phyloP scores from a whole-genome alignment of 2,329 filamentous ascomycete genomes.

The Pyrenochaeta sp. region DNA sequence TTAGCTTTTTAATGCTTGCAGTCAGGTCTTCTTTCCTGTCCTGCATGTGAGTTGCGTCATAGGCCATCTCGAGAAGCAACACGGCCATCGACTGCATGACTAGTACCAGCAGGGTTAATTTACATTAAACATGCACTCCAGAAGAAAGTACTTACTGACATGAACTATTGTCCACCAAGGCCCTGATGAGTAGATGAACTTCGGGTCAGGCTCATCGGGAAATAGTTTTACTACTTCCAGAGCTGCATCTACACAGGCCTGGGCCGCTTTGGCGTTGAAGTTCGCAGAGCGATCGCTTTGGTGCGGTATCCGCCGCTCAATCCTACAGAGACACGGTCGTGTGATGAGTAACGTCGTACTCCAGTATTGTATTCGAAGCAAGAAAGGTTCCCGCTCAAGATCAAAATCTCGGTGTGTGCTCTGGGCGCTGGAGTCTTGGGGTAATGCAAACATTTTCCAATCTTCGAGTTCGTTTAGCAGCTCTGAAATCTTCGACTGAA shows the following conservation, averaged over 20 bases:
- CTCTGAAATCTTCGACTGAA: conserved; percentile 42
- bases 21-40: conserved; percentile 34
- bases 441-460: conserved; percentile 39
- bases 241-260: conserved; percentile 46
- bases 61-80: conserved; percentile 49
- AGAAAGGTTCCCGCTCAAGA: conserved; percentile 19
- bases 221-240: conserved; percentile 42
- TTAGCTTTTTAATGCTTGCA: conserved; percentile 41
- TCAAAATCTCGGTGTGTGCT: conserved; percentile 8
- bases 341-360: conserved; percentile 48
- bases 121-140: no score
- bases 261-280: conserved; percentile 44
- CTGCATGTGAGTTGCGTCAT: conserved; percentile 36
- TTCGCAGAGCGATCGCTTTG: conserved; percentile 35
- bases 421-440: conserved; percentile 18
- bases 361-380: conserved; percentile 40
- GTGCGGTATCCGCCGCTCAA: conserved; percentile 41
- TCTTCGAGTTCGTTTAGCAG: conserved; percentile 41
- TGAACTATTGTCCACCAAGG: conserved; percentile 55
- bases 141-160: conserved; percentile 36
- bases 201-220: conserved; percentile 35
- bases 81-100: conserved; percentile 51
- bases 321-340: conserved; percentile 49
- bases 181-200: conserved; percentile 37
- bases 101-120: not conserved